Evolutionary conservation across 2,329 filamentous ascomycete genomes (phyloP).

Genomic region (Aspergillus fijiensis): DNA sequence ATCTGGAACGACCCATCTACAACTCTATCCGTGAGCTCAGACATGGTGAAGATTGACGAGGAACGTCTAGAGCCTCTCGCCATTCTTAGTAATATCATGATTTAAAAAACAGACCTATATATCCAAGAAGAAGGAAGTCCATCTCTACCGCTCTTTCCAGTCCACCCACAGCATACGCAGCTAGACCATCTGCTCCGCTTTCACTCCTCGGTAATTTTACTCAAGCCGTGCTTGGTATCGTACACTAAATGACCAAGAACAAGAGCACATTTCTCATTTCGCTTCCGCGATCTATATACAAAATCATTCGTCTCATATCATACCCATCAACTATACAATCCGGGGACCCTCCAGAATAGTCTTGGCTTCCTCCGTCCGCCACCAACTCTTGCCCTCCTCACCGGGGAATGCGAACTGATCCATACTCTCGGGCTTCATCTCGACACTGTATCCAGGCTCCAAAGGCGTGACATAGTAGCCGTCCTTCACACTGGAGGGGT

Average conservation of each 20-base stretch:
- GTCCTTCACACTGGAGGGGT: constrained; percentile 75
- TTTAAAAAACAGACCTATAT: not conserved
- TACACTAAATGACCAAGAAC: not conserved
- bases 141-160: not conserved
- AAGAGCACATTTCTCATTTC: not conserved
- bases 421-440: constrained; percentile 91
- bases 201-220: not conserved
- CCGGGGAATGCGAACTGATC: constrained; percentile 75
- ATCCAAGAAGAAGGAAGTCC: not conserved
- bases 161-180: not conserved
- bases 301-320: constrained; percentile 4
- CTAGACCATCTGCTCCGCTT: not conserved
- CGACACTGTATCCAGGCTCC: constrained; percentile 83
- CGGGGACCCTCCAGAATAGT: constrained; percentile 63
- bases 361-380: constrained; percentile 77
- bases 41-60: not conserved
- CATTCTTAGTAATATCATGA: not conserved
- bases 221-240: not conserved
- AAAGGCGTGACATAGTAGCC: constrained; percentile 85
- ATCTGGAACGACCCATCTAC: not conserved
- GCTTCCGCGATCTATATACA: not conserved
- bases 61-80: not conserved
- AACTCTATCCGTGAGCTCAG: not conserved
- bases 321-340: constrained; percentile 23
- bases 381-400: constrained; percentile 77